Evolutionary conservation across 2,329 filamentous ascomycete genomes (phyloP), one percentile per base, ranked within the genome.

Genomic region (Botrytis aclada): DNA sequence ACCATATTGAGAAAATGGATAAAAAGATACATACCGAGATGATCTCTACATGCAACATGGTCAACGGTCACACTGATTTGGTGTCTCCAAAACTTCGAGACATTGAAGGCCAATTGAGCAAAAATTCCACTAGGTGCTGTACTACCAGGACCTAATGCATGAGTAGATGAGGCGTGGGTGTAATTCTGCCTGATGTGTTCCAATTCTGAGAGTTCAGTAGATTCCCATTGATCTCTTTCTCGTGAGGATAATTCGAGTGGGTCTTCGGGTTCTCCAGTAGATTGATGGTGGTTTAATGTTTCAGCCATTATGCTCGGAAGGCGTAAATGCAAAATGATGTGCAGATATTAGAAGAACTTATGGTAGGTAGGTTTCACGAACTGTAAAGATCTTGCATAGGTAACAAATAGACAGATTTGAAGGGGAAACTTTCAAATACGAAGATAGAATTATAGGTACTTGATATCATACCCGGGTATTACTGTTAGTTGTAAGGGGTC

Each of bases 31-130:
- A 71, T 83, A 88, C 88, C 87, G 60, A 90, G 77, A 80, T 89
- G 87, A 77, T 89, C 87, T 79, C 87, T 82, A 76, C 85, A 85
- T 65, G 83, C 80, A 41, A 83, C 82, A 74, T 85, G 84, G 22
- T 85, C 84, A 25, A 89, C 86, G 6, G 83, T 81, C 10, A 88
- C 79, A 70, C 82, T 83, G 66, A 89, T 79, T 74, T 89, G 83
- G 39, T 82, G 81, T 58, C 81, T 80, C 86, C 87, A 89, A 74
- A 86, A 85, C 67, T 78, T 82, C 41, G 77, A 77, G 54, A 79
- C 39, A 51, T 58, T 71, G 64, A 77, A 78, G 20, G 62, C 72
- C 64, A 77, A 66, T 70, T 71, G 74, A 72, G 72, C 77, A 20
- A 75, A 43, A 61, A 76, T 32, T 16, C 71, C 76, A 45, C 74